Evolutionary conservation across 805 yeast species (phyloP).

Genomic region (Nakazawaea peltata): DNA sequence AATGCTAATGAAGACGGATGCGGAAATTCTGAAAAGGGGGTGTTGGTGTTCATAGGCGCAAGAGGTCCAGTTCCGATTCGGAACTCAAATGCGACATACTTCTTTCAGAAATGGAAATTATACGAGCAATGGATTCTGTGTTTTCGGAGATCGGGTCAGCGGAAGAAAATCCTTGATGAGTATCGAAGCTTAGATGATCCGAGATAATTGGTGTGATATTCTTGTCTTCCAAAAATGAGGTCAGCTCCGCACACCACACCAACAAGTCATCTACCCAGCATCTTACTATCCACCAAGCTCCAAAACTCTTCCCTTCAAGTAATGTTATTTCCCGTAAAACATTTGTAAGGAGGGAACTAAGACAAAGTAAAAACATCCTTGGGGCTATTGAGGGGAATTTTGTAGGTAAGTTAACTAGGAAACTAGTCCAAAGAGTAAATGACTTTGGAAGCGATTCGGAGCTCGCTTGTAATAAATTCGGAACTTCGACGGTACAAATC

Average conservation of each 20-base stretch:
- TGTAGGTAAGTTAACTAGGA: slow-evolving; percentile 27
- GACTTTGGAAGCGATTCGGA: slow-evolving; percentile 9
- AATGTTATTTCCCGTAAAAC: slow-evolving; percentile 56
- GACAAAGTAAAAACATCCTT: slow-evolving; percentile 42
- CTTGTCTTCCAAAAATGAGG: slow-evolving; percentile 51
- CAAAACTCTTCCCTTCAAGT: slow-evolving; percentile 51
- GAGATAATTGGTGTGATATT: no score
- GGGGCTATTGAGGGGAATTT: slow-evolving; percentile 46
- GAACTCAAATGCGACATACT: no score
- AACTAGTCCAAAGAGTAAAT: slow-evolving; percentile 22
- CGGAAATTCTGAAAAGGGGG: no score
- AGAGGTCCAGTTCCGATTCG: no score
- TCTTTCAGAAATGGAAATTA: no score
- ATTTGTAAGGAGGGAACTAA: slow-evolving; percentile 47
- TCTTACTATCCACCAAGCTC: slow-evolving; percentile 68
- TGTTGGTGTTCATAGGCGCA: no score
- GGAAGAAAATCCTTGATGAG: no score
- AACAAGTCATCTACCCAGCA: slow-evolving; percentile 75
- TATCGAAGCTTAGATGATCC: no score
- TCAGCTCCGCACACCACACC: slow-evolving; percentile 57
- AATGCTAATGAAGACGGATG: no score
- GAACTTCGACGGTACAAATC: slow-evolving; percentile 28
- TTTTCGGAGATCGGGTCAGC: no score
- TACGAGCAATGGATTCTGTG: no score
- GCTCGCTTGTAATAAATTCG: slow-evolving; percentile 19